Conservation (phyloP, 1,139 yeast species). For the Diutina mesorugosa region DNA sequence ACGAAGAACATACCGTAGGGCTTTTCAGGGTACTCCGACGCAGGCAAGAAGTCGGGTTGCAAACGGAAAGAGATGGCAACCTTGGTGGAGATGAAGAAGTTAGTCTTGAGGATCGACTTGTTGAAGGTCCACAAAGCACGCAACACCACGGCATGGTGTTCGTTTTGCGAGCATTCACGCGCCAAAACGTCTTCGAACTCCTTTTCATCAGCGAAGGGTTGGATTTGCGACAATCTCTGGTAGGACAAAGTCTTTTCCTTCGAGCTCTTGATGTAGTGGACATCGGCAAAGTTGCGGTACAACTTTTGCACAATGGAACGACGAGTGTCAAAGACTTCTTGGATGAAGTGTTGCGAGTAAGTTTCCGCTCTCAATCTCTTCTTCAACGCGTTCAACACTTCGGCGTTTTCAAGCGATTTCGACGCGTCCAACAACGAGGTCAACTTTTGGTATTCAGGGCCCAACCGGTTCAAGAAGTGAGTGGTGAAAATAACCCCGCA, state of each 20-base stretch:
- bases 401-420: slow-evolving; percentile 52
- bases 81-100: slow-evolving; percentile 87
- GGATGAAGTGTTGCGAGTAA: slow-evolving; percentile 75
- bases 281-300: slow-evolving; percentile 86
- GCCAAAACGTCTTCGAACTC: slow-evolving; percentile 61
- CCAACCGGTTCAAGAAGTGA: slow-evolving; percentile 88
- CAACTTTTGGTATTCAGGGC: slow-evolving; percentile 75
- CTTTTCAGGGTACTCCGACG: slow-evolving; percentile 77
- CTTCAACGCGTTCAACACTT: slow-evolving; percentile 69
- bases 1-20: slow-evolving; percentile 93
- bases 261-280: slow-evolving; percentile 67
- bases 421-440: slow-evolving; percentile 49
- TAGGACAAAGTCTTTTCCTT: slow-evolving; percentile 78
- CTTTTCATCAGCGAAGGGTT: slow-evolving; percentile 61
- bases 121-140: slow-evolving; percentile 77
- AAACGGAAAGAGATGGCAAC: slow-evolving; percentile 91
- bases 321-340: slow-evolving; percentile 62
- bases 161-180: slow-evolving; percentile 69
- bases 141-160: slow-evolving; percentile 67
- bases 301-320: slow-evolving; percentile 67
- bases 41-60: slow-evolving; percentile 76
- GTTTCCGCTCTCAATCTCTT: slow-evolving; percentile 90
- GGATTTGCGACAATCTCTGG: slow-evolving; percentile 70
- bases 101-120: slow-evolving; percentile 80
- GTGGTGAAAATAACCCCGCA: slow-evolving; percentile 87